Percentiles rank a stretch among this genome's conserved stretches.
Evolutionary conservation across 2,329 filamentous ascomycete species (phyloP).

Genomic region (Trichoderma cornu-damae): DNA sequence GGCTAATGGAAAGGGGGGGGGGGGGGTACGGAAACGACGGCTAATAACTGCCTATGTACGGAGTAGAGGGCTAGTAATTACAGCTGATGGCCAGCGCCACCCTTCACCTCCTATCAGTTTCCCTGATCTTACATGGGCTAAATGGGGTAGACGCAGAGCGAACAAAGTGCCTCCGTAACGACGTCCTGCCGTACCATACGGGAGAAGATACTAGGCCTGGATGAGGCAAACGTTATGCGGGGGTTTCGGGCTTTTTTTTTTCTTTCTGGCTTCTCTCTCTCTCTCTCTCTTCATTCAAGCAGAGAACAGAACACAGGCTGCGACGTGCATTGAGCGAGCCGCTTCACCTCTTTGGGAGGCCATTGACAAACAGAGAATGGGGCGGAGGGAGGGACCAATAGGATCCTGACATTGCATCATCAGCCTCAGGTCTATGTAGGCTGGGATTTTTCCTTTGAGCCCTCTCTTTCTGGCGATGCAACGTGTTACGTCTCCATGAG

Average conservation of each 20-base stretch:
- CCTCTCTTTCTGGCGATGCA: slow-evolving; percentile 7
- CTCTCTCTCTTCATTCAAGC: background rate
- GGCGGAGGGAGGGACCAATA: background rate
- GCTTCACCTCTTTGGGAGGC: background rate
- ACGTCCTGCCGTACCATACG: background rate
- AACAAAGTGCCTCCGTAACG: background rate
- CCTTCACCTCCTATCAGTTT: background rate
- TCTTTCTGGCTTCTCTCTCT: too few relatives aligned
- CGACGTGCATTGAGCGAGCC: background rate
- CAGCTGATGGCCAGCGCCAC: slow-evolving; percentile 11
- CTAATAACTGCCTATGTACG: too few relatives aligned
- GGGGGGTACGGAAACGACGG: slow-evolving; percentile 9
- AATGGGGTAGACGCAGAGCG: background rate
- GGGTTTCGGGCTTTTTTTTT: background rate
- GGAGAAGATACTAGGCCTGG: slow-evolving; percentile 5
- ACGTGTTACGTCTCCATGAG: slow-evolving; percentile 15
- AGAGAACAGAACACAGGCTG: background rate
- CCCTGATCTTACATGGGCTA: background rate
- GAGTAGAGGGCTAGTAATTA: too few relatives aligned
- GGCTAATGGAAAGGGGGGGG: background rate
- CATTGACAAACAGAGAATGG: background rate
- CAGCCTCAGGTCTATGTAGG: background rate
- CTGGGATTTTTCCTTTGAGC: background rate
- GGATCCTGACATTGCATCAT: slow-evolving; percentile 3
- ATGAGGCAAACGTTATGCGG: background rate